Base-by-base conservation (phyloP, 1,284 basidiomycete genomes). In the Hemileia vastatrix region DNA sequence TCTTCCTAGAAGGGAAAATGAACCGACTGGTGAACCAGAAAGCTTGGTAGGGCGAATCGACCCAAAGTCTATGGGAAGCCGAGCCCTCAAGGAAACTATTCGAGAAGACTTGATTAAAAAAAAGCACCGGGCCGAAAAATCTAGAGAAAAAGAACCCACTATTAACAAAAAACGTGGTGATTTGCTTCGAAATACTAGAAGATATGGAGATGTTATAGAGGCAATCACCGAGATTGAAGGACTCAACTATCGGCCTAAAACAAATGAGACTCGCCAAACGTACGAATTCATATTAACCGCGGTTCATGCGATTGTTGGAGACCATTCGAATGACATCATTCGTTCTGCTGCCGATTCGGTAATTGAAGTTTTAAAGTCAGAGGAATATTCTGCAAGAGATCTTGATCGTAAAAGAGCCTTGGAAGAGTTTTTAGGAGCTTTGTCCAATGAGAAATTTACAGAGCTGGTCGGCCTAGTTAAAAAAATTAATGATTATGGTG, bases 331-430 rank as follows among this genome's bases (percentile, higher is more conserved):
- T 73, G 94, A 97, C 67, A 86, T 98, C 68, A 85, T 99, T 55
- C 86, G 94, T 23, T 91, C 88, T 66, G 95, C 95, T 3, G 87
- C 95, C 15, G 94, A 98, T 77, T 84, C 84, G 0, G 86, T 93
- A 0, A 80, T 99, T 54, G 91, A 95, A 78, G 83, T 84, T 3
- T 82, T 98, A 71, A 98, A 97, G 79, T 87, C 85, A 71, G 91
- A 95, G 67, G 57, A 63, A 40, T 54, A 63, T 11, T 80, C 82
- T 65, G 76, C 93, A 79, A 95, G 93, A 78, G 94, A 98, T 76
- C 90, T 96, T 71, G 95, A 98, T 81, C 94, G 94, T 82, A 95
- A 96, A 78, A 89, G 86, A 78, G 92, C 96, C 72, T 83, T 94
- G 31, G 87, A 96, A 77, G 84, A 85, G 11, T 82, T 97, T 54